These are phyloP conservation scores for Sphaerostilbella broomeana DNA, from an alignment of 2,329 filamentous ascomycete species.

Conservation along the genomic window DNA sequence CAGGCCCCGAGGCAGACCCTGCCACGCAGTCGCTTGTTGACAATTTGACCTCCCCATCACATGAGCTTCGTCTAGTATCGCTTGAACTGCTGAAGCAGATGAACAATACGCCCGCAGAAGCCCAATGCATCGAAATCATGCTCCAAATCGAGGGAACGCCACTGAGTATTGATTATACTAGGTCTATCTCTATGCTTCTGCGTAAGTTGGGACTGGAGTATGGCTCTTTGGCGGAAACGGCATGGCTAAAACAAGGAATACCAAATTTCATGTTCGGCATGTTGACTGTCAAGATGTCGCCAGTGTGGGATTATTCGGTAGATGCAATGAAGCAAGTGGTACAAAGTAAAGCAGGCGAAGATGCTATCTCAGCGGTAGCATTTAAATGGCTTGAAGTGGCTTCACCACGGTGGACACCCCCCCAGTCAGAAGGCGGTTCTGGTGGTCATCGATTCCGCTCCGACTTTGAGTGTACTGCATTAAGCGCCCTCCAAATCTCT, in stretches of 20 bases:
- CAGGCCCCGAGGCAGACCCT: conserved; percentile 46
- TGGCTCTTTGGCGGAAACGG: conserved; percentile 47
- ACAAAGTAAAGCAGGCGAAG: conserved; percentile 64
- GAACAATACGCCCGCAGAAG: conserved; percentile 21
- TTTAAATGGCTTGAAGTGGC: conserved; percentile 68
- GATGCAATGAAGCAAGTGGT: conserved; percentile 69
- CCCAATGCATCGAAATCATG: conserved; percentile 45
- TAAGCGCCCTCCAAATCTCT: conserved; percentile 51
- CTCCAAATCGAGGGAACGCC: conserved; percentile 74
- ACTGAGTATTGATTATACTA: conserved; percentile 66
- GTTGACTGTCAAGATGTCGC: conserved; percentile 76
- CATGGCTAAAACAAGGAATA: conserved; percentile 64
- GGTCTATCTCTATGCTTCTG: conserved; percentile 77
- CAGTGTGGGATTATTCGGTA: conserved; percentile 80
- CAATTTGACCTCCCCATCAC: conserved; percentile 70
- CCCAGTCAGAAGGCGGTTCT: conserved; percentile 29
- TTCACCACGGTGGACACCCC: conserved; percentile 48
- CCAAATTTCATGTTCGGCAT: conserved; percentile 84
- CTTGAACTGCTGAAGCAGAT: conserved; percentile 65
- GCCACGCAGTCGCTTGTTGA: conserved; percentile 60
- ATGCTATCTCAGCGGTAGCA: conserved; percentile 61
- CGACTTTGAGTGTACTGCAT: conserved; percentile 80
- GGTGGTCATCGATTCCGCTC: conserved; percentile 42
- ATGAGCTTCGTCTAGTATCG: conserved; percentile 65
- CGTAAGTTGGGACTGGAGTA: conserved; percentile 68